phyloP scores from a whole-genome alignment of 1,284 basidiomycete species.

The Xerocomus nothofagi region DNA sequence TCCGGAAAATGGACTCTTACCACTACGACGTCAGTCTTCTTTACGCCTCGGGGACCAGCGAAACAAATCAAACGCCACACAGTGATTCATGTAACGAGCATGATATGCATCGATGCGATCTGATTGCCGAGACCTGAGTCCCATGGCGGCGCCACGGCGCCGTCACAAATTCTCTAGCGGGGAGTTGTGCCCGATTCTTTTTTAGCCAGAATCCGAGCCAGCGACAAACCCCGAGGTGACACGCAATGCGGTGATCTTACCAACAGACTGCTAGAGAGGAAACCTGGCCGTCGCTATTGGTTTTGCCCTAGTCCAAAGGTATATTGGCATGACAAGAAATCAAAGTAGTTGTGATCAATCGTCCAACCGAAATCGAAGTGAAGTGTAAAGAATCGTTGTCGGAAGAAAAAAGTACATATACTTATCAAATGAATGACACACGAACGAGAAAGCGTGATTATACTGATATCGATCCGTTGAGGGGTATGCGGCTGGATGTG shows the following conservation, averaged over 20 bases:
- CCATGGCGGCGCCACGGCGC: neutral
- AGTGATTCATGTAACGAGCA: too few species aligned
- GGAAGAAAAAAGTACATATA: constrained; percentile 6
- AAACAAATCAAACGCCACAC: too few species aligned
- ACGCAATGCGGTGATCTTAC: neutral
- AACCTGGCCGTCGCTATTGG: neutral
- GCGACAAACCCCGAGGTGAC: neutral
- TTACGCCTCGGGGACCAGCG: too few species aligned
- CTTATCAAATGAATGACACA: constrained; percentile 26
- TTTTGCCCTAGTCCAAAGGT: neutral
- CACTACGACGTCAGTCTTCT: too few species aligned
- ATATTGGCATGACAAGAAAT: constrained; percentile 4
- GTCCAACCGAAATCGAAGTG: constrained; percentile 7
- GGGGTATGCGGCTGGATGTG: constrained; percentile 27
- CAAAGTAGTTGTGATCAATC: constrained; percentile 7
- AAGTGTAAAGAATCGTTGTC: constrained; percentile 12
- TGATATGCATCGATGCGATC: neutral
- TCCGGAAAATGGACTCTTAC: too few species aligned
- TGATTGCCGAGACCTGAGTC: neutral
- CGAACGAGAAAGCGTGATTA: constrained; percentile 28
- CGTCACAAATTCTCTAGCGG: neutral
- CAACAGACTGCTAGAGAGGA: neutral
- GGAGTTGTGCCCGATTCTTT: neutral
- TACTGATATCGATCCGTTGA: constrained; percentile 29
- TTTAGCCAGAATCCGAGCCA: neutral